A percentile compares a stretch with the other conserved stretches of the same genome.
phyloP scores from a whole-genome alignment of 176 grass and related monocot species.

The Typha latifolia region DNA sequence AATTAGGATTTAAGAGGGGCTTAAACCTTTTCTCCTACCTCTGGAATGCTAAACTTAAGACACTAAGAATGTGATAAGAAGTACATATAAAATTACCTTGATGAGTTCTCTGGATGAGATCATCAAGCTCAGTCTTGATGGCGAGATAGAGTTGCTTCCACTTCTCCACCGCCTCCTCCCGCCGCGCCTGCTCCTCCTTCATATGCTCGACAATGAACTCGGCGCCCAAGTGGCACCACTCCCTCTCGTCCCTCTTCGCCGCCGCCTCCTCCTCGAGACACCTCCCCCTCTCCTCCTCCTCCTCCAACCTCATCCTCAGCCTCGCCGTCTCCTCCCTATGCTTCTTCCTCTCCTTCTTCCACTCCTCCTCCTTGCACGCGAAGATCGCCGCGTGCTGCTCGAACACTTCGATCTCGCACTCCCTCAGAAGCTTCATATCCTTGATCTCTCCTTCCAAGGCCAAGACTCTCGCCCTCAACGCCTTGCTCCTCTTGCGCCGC shows the following conservation, averaged over 20 bases:
- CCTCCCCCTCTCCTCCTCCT: constrained; percentile 15
- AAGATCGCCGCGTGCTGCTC: constrained; percentile 18
- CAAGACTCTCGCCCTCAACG: constrained; percentile 16
- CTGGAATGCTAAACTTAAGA: no score
- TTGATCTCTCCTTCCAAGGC: constrained; percentile 29
- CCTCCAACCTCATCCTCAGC: constrained; percentile 20
- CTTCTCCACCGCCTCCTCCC: constrained; percentile 37
- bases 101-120: constrained; percentile 40
- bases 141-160: constrained; percentile 48
- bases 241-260: constrained; percentile 10
- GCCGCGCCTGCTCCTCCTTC: constrained; percentile 28
- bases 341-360: constrained; percentile 27
- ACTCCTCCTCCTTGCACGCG: constrained; percentile 33
- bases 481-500: neutral
- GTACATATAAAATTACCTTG: constrained; percentile 19
- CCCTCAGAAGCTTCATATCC: constrained; percentile 19
- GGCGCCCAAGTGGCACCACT: constrained; percentile 24
- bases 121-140: constrained; percentile 47
- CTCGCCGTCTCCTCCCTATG: constrained; percentile 20
- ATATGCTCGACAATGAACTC: constrained; percentile 30
- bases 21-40: no score
- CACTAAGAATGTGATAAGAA: no score
- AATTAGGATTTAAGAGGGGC: no score
- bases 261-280: constrained; percentile 14
- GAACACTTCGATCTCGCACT: constrained; percentile 14